Evolutionary conservation across 139 green algal species (phyloP).

Genomic region (Chlorella sp.): DNA sequence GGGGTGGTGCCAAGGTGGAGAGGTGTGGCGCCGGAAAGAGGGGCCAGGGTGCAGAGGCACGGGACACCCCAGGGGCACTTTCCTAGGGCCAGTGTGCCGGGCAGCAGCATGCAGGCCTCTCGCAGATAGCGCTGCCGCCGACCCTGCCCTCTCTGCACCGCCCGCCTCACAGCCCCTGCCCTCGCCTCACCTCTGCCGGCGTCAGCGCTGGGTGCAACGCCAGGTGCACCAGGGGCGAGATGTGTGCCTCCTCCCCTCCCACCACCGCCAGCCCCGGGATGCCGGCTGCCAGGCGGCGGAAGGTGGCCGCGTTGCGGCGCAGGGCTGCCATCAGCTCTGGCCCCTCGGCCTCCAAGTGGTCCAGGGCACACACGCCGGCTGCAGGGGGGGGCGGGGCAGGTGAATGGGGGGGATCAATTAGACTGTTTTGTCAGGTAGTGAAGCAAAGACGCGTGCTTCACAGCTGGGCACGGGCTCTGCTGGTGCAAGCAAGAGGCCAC

Average conservation of each 20-base stretch:
- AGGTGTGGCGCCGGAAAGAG: too few relatives aligned
- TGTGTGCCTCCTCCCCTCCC: conserved; percentile 18
- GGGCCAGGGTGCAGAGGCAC: too few relatives aligned
- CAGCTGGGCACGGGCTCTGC: too few relatives aligned
- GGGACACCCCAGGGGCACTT: too few relatives aligned
- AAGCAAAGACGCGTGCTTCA: too few relatives aligned
- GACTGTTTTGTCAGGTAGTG: too few relatives aligned
- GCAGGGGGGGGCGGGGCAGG: background rate
- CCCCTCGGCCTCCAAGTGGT: conserved; percentile 45
- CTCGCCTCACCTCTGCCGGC: background rate
- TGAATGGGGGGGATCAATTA: too few relatives aligned
- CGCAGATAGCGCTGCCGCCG: too few relatives aligned
- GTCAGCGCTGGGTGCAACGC: conserved; percentile 42
- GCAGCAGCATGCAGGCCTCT: background rate
- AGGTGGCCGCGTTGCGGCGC: background rate
- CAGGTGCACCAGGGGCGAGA: conserved; percentile 73
- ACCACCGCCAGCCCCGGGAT: conserved; percentile 64
- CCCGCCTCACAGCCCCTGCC: background rate
- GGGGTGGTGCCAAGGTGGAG: too few relatives aligned
- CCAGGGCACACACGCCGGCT: conserved; percentile 54
- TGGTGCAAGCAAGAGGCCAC: too few relatives aligned
- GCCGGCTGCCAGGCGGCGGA: conserved; percentile 55
- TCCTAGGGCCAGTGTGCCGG: too few relatives aligned
- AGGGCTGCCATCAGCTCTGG: conserved; percentile 10
- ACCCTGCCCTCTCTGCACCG: background rate